Evolutionary conservation across 2,329 filamentous ascomycete genomes (phyloP).

Genomic region (Cordyceps tenuipes): DNA sequence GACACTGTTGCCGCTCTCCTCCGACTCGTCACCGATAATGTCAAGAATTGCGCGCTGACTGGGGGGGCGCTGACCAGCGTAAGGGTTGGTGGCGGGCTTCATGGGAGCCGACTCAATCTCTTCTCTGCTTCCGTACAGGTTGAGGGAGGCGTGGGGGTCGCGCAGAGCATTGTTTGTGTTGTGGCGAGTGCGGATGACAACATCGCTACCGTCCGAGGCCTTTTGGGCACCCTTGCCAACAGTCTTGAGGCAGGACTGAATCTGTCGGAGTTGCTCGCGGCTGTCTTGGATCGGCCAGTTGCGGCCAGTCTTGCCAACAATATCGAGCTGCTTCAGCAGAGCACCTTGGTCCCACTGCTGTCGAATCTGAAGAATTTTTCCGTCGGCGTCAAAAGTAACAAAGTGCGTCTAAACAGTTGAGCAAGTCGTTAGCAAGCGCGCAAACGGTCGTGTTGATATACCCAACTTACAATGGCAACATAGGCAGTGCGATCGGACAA

Average conservation of each 20-base stretch:
- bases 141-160: conserved; percentile 62
- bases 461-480: conserved; percentile 63
- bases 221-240: conserved; percentile 28
- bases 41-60: conserved; percentile 64
- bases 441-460: background rate
- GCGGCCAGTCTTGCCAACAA: conserved; percentile 81
- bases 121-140: conserved; percentile 66
- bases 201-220: conserved; percentile 28
- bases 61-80: conserved; percentile 50
- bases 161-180: conserved; percentile 47
- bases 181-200: conserved; percentile 38
- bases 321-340: conserved; percentile 84
- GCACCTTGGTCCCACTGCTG: conserved; percentile 93
- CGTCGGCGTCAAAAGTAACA: conserved; percentile 67
- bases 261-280: conserved; percentile 72
- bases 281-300: conserved; percentile 94
- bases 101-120: conserved; percentile 43
- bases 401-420: conserved; percentile 61
- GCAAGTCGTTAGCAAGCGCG: background rate
- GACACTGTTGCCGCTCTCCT: conserved; percentile 29
- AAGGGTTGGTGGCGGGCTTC: conserved; percentile 49
- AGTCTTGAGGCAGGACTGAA: conserved; percentile 51
- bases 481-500: conserved; percentile 71
- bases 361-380: conserved; percentile 79
- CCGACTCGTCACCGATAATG: conserved; percentile 50